These are phyloP conservation scores for Colletotrichum sp. DNA, from an alignment of 2,329 filamentous ascomycete species.

Conservation along the genomic window DNA sequence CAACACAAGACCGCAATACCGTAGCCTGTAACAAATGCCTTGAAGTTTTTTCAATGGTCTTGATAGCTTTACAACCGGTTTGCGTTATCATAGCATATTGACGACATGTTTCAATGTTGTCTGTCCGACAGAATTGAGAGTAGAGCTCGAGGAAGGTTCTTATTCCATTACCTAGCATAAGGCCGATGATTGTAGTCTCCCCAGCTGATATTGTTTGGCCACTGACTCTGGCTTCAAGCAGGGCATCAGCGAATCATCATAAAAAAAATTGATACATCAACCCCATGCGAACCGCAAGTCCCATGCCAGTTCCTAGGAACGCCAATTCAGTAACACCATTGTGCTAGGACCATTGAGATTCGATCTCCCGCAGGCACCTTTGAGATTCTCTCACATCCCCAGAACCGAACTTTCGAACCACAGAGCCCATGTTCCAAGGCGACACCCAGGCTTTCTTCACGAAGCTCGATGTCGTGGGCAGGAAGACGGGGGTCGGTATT, in stretches of 20 bases:
- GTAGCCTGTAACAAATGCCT: neutral
- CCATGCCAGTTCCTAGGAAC: constrained; percentile 5
- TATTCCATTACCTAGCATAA: neutral
- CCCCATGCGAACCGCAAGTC: constrained; percentile 1
- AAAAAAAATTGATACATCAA: neutral
- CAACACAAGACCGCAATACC: neutral
- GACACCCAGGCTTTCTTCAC: neutral
- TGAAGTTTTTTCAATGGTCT: neutral
- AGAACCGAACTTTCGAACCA: constrained; percentile 1
- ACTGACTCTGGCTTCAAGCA: neutral
- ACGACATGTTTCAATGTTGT: neutral
- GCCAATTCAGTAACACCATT: neutral
- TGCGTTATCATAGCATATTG: neutral
- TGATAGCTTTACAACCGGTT: neutral
- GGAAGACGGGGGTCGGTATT: neutral
- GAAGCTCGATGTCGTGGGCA: neutral
- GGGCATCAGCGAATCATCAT: neutral
- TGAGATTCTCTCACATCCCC: constrained; percentile 1
- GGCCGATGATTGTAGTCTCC: neutral
- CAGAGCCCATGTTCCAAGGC: neutral
- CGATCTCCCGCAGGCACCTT: constrained; percentile 14
- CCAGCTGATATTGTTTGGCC: neutral
- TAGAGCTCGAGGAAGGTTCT: neutral
- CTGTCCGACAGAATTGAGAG: neutral
- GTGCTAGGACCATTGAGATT: neutral